These are phyloP conservation scores for Trichoderma brevicompactum DNA, from an alignment of 2,329 filamentous ascomycete genomes.

Conservation along the genomic window DNA sequence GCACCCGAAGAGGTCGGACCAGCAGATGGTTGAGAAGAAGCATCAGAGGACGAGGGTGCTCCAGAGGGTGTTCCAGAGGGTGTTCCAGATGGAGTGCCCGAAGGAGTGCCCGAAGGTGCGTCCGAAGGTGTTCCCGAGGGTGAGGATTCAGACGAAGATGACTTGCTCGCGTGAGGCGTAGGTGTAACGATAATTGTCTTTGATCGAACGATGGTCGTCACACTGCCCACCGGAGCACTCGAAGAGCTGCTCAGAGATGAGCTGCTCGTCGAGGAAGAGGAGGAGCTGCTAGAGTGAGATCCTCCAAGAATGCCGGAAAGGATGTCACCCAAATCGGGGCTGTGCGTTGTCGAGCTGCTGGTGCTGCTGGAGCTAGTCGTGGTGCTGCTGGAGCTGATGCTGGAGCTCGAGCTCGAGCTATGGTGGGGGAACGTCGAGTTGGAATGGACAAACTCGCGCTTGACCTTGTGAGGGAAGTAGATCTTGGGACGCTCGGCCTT, in stretches of 20 bases:
- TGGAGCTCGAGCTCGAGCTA: neutral
- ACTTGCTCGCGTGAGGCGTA: neutral
- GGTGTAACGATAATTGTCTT: constrained; percentile 24
- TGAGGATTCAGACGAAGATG: neutral
- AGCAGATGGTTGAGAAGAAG: neutral
- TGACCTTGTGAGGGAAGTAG: constrained; percentile 62
- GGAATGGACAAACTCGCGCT: constrained; percentile 49
- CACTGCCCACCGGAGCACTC: neutral
- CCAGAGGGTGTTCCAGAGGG: neutral
- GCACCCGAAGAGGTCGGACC: neutral
- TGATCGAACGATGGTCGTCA: constrained; percentile 24
- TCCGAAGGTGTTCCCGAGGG: constrained; percentile 30
- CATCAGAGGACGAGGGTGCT: neutral
- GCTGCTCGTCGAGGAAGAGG: neutral
- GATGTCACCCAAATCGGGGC: neutral
- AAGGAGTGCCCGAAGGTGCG: constrained; percentile 29
- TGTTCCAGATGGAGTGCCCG: constrained; percentile 1
- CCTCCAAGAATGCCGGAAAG: neutral
- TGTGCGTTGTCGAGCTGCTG: neutral
- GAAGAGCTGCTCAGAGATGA: neutral
- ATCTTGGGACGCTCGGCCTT: constrained; percentile 54
- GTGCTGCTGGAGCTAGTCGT: neutral
- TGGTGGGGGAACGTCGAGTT: constrained; percentile 46
- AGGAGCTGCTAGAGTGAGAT: neutral
- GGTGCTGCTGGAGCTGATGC: neutral